A percentile compares a stretch with the other conserved stretches of the same genome.
These are phyloP conservation scores for Lachnellula cervina DNA, from an alignment of 2,329 filamentous ascomycete genomes.

Conservation along the genomic window DNA sequence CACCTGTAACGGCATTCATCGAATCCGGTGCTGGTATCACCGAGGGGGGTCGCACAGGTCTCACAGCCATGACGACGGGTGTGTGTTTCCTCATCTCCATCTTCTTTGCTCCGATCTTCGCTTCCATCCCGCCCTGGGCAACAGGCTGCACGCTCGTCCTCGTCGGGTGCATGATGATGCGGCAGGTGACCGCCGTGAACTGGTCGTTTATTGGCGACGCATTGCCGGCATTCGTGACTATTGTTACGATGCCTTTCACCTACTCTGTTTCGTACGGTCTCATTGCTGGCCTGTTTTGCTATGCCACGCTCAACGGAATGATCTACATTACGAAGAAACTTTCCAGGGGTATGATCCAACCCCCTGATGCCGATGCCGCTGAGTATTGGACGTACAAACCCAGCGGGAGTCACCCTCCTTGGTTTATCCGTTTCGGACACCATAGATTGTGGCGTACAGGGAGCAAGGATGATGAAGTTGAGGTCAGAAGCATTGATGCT, in stretches of 20 bases:
- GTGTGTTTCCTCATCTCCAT: slow-evolving; percentile 66
- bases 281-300: slow-evolving; percentile 57
- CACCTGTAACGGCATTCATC: slow-evolving; percentile 70
- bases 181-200: slow-evolving; percentile 69
- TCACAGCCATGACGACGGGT: slow-evolving; percentile 66
- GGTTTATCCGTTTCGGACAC: slow-evolving; percentile 40
- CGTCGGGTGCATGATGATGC: slow-evolving; percentile 73
- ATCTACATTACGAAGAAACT: slow-evolving; percentile 46
- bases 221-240: slow-evolving; percentile 69
- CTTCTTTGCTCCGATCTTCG: slow-evolving; percentile 73
- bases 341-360: slow-evolving; percentile 43
- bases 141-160: slow-evolving; percentile 70
- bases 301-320: slow-evolving; percentile 49
- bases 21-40: slow-evolving; percentile 73
- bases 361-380: slow-evolving; percentile 49
- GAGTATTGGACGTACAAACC: slow-evolving; percentile 52
- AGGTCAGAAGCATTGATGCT: slow-evolving; percentile 7
- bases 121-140: slow-evolving; percentile 73
- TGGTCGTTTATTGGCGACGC: slow-evolving; percentile 74
- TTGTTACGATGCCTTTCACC: slow-evolving; percentile 71
- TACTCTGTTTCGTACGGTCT: slow-evolving; percentile 76
- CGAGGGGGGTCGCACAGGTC: slow-evolving; percentile 67
- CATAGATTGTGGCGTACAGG: slow-evolving; percentile 19
- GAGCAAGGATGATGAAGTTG: slow-evolving; percentile 1
- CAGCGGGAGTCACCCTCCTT: slow-evolving; percentile 47